A percentile compares a stretch with the other conserved stretches of the same genome.
Conservation (phyloP, 495 filamentous ascomycete species). For the Penicilliopsis zonata region DNA sequence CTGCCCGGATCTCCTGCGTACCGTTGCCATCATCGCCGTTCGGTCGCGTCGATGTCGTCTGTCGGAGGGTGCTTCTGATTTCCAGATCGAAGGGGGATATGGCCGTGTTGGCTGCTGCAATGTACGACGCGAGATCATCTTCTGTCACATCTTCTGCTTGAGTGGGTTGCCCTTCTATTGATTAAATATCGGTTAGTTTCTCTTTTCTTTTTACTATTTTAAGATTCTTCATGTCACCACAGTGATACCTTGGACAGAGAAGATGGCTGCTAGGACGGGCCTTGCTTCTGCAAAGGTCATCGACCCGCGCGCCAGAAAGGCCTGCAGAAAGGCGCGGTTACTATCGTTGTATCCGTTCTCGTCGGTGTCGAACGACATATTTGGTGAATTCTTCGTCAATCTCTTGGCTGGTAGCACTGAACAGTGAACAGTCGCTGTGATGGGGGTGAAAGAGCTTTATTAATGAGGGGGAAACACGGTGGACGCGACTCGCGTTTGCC, state of each 20-base stretch:
- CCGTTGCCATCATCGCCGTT: constrained; percentile 1
- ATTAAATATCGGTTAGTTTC: background rate
- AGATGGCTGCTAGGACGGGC: constrained; percentile 64
- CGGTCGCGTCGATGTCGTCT: constrained; percentile 23
- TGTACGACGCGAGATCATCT: constrained; percentile 54
- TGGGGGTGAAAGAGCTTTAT: background rate
- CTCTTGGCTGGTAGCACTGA: no score
- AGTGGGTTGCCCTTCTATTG: constrained; percentile 26
- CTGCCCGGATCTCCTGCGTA: constrained; percentile 1
- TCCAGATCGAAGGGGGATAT: constrained; percentile 78
- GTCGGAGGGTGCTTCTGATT: constrained; percentile 60
- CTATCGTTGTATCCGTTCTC: constrained; percentile 42
- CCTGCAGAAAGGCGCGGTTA: constrained; percentile 90
- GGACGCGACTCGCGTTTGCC: constrained; percentile 1
- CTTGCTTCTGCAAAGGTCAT: constrained; percentile 65
- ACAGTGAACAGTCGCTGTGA: no score
- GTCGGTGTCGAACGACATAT: constrained; percentile 7
- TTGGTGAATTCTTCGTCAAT: no score
- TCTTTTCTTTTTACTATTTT: background rate
- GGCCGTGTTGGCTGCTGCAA: constrained; percentile 54
- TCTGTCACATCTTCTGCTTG: constrained; percentile 49
- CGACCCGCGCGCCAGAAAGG: constrained; percentile 64
- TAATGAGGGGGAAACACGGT: background rate
- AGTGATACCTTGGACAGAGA: constrained; percentile 42
- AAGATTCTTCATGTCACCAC: no score